Percentiles rank a stretch among this genome's conserved stretches.
phyloP scores from a whole-genome alignment of 176 grass and related monocot genomes.

The Musa acuminata region DNA sequence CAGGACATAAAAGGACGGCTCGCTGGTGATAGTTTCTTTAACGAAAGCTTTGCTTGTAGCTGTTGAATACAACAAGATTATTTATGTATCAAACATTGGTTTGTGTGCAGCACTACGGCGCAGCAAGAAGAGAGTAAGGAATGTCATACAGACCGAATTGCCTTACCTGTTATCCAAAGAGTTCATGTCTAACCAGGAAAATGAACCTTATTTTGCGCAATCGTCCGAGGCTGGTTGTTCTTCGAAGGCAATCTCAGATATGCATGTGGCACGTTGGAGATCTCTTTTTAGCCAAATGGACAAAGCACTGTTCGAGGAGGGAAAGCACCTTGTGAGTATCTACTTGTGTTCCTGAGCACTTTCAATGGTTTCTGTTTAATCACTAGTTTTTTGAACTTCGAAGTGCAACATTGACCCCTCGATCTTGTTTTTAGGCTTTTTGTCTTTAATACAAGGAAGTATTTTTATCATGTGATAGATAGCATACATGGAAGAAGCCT shows the following conservation, averaged over 20 bases:
- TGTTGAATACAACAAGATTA: slow-evolving; percentile 25
- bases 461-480: too few relatives aligned
- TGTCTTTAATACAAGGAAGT: too few relatives aligned
- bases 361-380: too few relatives aligned
- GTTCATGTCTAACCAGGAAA: slow-evolving; percentile 58
- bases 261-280: slow-evolving; percentile 65
- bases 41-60: slow-evolving; percentile 23
- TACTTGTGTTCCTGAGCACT: background rate
- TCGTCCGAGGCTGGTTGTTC: slow-evolving; percentile 25
- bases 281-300: slow-evolving; percentile 92
- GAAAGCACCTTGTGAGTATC: slow-evolving; percentile 59
- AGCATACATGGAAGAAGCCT: too few relatives aligned
- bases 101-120: slow-evolving; percentile 15
- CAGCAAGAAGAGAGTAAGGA: slow-evolving; percentile 41
- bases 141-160: slow-evolving; percentile 47
- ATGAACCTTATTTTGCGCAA: slow-evolving; percentile 30
- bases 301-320: slow-evolving; percentile 71
- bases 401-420: too few relatives aligned
- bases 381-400: too few relatives aligned
- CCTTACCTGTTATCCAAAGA: slow-evolving; percentile 76
- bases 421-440: too few relatives aligned
- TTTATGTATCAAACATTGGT: background rate
- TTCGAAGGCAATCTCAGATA: slow-evolving; percentile 41
- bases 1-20: slow-evolving; percentile 91
- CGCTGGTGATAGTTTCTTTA: slow-evolving; percentile 49